These are phyloP conservation scores for Isoetes taiwanensis DNA, from an alignment of 75 land plant species.

Conservation along the genomic window DNA sequence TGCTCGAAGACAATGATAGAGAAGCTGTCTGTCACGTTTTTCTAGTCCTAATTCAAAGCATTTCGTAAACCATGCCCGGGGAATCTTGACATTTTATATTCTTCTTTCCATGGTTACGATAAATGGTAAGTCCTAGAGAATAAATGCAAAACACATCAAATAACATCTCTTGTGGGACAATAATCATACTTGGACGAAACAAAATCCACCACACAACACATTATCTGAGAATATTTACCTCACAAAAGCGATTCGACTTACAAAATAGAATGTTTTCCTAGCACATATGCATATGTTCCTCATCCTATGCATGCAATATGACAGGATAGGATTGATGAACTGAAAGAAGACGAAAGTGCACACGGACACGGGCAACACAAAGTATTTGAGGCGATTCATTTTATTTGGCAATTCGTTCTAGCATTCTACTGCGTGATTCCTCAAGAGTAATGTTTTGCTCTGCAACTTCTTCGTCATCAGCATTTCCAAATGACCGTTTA, in stretches of 20 bases:
- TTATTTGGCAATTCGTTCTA: slow-evolving; percentile 98
- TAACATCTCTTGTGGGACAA: too few relatives aligned
- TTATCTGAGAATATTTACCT: too few relatives aligned
- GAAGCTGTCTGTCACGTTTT: slow-evolving; percentile 53
- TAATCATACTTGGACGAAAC: too few relatives aligned
- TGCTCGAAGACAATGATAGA: slow-evolving; percentile 89
- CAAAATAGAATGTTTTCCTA: too few relatives aligned
- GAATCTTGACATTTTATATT: slow-evolving; percentile 53
- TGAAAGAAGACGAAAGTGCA: too few relatives aligned
- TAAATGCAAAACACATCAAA: too few relatives aligned
- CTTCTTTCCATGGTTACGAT: slow-evolving; percentile 79
- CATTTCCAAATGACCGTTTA: slow-evolving; percentile 31
- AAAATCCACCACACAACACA: too few relatives aligned
- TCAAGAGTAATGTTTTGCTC: slow-evolving; percentile 57
- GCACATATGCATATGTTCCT: too few relatives aligned
- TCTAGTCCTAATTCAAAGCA: slow-evolving; percentile 74
- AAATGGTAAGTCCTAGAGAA: slow-evolving; percentile 92
- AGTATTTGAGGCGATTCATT: slow-evolving; percentile 93
- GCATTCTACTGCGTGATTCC: slow-evolving; percentile 86
- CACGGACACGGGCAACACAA: slow-evolving; percentile 79
- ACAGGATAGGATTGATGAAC: too few relatives aligned
- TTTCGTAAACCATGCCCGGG: slow-evolving; percentile 56
- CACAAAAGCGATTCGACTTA: too few relatives aligned
- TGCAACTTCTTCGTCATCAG: slow-evolving; percentile 23
- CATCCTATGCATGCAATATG: too few relatives aligned